Conservation (phyloP, 2,329 filamentous ascomycete species). For the Cryphonectria japonica region DNA sequence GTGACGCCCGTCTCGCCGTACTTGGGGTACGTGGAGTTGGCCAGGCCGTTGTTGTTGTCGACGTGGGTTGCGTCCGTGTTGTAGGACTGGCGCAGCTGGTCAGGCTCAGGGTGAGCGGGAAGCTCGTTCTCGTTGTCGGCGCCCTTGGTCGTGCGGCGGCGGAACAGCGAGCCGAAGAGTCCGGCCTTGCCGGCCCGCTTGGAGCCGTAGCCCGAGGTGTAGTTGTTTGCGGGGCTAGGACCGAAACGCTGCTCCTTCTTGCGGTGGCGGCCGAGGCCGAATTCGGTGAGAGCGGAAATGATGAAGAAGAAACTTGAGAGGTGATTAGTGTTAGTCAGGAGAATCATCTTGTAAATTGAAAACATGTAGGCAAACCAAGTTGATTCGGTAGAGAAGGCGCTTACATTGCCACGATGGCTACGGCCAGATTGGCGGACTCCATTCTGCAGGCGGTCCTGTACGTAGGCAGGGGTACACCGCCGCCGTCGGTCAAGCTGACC, state of each 20-base stretch:
- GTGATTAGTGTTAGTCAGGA: conserved; percentile 26
- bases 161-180: conserved; percentile 40
- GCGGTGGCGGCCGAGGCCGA: conserved; percentile 37
- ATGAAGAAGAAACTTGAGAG: conserved; percentile 40
- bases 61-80: conserved; percentile 42
- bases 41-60: conserved; percentile 21
- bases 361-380: not conserved
- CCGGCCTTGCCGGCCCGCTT: conserved; percentile 31
- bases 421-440: conserved; percentile 76
- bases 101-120: conserved; percentile 41
- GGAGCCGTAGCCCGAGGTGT: conserved; percentile 43
- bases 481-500: conserved; percentile 52
- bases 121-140: conserved; percentile 39
- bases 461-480: conserved; percentile 53
- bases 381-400: conserved; percentile 29
- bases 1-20: conserved; percentile 34
- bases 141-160: conserved; percentile 30
- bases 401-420: conserved; percentile 78
- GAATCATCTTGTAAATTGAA: not conserved
- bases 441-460: conserved; percentile 67
- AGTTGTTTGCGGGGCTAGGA: conserved; percentile 46
- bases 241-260: conserved; percentile 46
- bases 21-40: conserved; percentile 37
- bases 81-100: conserved; percentile 42
- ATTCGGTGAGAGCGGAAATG: conserved; percentile 34